Percentiles rank a stretch among this genome's conserved stretches.
Conservation (phyloP, 2,329 filamentous ascomycete species). For the Fusarium armeniacum region DNA sequence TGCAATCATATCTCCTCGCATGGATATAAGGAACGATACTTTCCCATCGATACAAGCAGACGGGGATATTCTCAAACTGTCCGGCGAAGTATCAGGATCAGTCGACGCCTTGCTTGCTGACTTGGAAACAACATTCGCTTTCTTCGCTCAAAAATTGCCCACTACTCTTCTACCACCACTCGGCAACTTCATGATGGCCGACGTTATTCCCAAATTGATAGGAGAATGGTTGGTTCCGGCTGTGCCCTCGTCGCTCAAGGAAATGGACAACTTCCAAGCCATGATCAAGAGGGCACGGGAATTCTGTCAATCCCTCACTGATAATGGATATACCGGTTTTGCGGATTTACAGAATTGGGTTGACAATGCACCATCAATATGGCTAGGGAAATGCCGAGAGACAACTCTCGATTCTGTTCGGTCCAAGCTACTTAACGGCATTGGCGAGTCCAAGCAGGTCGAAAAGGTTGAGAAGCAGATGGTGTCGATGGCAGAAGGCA, state of each 20-base stretch:
- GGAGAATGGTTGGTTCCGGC: conserved; percentile 80
- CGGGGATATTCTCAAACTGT: conserved; percentile 60
- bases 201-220: conserved; percentile 76
- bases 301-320: conserved; percentile 75
- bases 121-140: conserved; percentile 65
- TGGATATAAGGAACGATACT: conserved; percentile 57
- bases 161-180: conserved; percentile 70
- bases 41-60: conserved; percentile 59
- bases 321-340: conserved; percentile 72
- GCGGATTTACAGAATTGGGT: conserved; percentile 83
- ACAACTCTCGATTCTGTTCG: conserved; percentile 82
- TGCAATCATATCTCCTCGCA: conserved; percentile 72
- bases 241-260: conserved; percentile 80
- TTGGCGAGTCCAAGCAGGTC: conserved; percentile 77
- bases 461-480: conserved; percentile 89
- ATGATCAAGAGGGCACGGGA: conserved; percentile 73
- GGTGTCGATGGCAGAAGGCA: conserved; percentile 76
- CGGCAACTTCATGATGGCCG: conserved; percentile 77
- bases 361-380: conserved; percentile 81
- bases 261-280: conserved; percentile 78
- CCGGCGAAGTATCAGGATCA: conserved; percentile 60
- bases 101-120: conserved; percentile 68
- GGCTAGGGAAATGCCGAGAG: conserved; percentile 88
- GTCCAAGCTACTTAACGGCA: conserved; percentile 74
- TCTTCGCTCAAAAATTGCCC: conserved; percentile 67